A percentile compares a stretch with the other conserved stretches of the same genome.
These are phyloP conservation scores for Blastobotrys aristatus DNA, from an alignment of 1,139 yeast species.

Conservation along the genomic window DNA sequence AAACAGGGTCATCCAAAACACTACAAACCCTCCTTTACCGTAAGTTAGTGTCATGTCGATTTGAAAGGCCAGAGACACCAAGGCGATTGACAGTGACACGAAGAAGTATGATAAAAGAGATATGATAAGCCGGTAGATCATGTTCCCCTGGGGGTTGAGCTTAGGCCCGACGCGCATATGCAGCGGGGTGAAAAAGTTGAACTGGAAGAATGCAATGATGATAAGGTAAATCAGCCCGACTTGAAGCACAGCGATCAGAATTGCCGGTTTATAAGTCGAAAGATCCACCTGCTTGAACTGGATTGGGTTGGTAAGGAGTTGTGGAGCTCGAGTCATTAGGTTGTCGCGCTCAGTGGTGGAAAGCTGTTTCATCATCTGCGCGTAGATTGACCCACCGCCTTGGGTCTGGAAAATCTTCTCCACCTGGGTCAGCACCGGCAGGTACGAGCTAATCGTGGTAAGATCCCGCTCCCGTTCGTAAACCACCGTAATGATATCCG, in stretches of 20 bases:
- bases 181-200: constrained; percentile 52
- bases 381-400: constrained; percentile 14
- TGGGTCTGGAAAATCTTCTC: constrained; percentile 22
- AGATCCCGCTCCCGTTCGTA: constrained; percentile 56
- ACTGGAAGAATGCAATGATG: constrained; percentile 59
- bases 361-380: constrained; percentile 17
- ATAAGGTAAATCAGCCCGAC: constrained; percentile 70
- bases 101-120: constrained; percentile 48
- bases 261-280: constrained; percentile 9
- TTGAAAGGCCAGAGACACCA: constrained; percentile 58
- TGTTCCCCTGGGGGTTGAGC: constrained; percentile 43
- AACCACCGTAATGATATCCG: constrained; percentile 35
- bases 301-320: constrained; percentile 16
- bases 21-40: constrained; percentile 58
- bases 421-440: constrained; percentile 37
- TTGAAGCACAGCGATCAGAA: constrained; percentile 19
- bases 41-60: constrained; percentile 49
- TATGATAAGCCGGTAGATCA: constrained; percentile 46
- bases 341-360: constrained; percentile 6
- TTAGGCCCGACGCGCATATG: constrained; percentile 46
- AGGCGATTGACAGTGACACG: constrained; percentile 49
- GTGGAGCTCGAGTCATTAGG: constrained; percentile 13
- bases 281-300: constrained; percentile 14
- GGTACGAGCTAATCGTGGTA: constrained; percentile 34
- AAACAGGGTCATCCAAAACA: constrained; percentile 60